These are phyloP conservation scores for Rhizophagus sp. DNA, from an alignment of 192 early-diverging fungal species.

Conservation along the genomic window DNA sequence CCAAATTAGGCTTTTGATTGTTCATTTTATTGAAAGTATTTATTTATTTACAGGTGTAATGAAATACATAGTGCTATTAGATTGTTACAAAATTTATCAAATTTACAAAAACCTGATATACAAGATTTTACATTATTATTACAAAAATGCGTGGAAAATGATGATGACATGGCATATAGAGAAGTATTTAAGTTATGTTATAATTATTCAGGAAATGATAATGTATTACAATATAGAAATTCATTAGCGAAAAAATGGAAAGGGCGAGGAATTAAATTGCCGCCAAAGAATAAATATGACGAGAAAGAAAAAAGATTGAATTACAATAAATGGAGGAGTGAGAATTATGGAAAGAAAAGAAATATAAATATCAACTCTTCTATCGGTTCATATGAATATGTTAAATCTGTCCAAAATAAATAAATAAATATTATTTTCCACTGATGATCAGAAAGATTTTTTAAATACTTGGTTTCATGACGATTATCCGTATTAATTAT, in stretches of 20 bases:
- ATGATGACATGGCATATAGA: slow-evolving; percentile 48
- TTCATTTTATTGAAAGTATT: neutral
- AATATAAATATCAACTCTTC: too few species aligned
- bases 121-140: slow-evolving; percentile 51
- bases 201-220: slow-evolving; percentile 39
- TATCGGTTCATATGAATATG: too few species aligned
- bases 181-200: slow-evolving; percentile 52
- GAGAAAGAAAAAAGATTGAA: neutral
- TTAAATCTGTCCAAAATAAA: too few species aligned
- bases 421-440: too few species aligned
- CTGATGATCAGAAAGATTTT: too few species aligned
- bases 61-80: slow-evolving; percentile 50
- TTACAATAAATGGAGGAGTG: neutral
- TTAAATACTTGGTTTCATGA: too few species aligned
- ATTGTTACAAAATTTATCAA: slow-evolving; percentile 51
- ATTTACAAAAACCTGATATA: slow-evolving; percentile 42
- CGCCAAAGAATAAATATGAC: neutral
- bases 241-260: slow-evolving; percentile 60
- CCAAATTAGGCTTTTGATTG: neutral
- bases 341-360: neutral
- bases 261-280: neutral
- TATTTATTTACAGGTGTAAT: slow-evolving; percentile 39
- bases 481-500: too few species aligned
- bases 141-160: slow-evolving; percentile 51
- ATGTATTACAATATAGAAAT: slow-evolving; percentile 29